Evolutionary conservation across 2,329 filamentous ascomycete genomes (phyloP).

Genomic region (Alternaria burnsii): DNA sequence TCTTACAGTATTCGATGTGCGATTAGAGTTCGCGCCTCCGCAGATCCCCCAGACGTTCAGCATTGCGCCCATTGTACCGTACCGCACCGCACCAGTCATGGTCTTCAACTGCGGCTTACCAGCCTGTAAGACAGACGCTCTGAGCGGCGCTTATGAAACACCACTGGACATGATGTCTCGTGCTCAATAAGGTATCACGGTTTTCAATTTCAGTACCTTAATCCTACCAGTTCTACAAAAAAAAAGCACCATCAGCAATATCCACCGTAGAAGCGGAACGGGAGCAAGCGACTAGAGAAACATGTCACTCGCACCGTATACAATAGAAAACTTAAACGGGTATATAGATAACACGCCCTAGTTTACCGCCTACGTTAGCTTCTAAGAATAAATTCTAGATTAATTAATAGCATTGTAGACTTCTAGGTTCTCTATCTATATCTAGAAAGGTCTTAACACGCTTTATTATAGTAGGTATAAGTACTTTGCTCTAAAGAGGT

Average conservation of each 20-base stretch:
- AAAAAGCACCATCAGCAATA: neutral
- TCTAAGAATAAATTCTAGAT: no score
- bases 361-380: no score
- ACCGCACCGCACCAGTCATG: constrained; percentile 10
- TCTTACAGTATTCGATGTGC: constrained; percentile 9
- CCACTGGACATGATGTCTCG: neutral
- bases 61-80: neutral
- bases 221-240: neutral
- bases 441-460: no score
- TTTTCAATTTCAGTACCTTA: neutral
- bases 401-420: no score
- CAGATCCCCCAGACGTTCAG: constrained; percentile 16
- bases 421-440: no score
- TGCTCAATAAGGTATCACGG: neutral
- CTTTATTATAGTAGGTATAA: no score
- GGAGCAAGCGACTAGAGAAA: neutral
- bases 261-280: neutral
- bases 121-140: neutral
- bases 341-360: no score
- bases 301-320: neutral
- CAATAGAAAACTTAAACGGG: no score
- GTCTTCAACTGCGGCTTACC: neutral
- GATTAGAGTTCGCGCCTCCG: constrained; percentile 10
- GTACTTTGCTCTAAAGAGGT: no score
- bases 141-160: neutral